A percentile compares a stretch with the other conserved stretches of the same genome.
Evolutionary conservation across 768 basidiomycete genomes (phyloP).

Genomic region (Amanita molliuscula): DNA sequence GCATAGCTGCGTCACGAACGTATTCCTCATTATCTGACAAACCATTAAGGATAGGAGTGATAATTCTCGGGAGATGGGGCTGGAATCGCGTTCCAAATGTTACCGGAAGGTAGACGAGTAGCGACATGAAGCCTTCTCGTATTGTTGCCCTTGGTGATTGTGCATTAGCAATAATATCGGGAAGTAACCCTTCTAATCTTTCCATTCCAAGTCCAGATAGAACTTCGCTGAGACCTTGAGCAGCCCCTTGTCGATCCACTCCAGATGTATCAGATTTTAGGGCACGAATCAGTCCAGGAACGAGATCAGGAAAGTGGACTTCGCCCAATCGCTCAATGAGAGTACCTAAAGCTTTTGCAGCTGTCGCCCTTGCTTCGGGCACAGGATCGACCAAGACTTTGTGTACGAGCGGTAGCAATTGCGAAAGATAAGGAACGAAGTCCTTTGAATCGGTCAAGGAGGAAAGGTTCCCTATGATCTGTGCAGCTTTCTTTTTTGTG

Average conservation of each 20-base stretch:
- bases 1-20: constrained; percentile 95
- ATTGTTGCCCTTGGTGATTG: constrained; percentile 85
- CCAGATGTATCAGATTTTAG: constrained; percentile 90
- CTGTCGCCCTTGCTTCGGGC: constrained; percentile 94
- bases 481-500: constrained; percentile 89
- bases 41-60: constrained; percentile 84
- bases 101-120: constrained; percentile 89
- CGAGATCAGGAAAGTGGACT: constrained; percentile 88
- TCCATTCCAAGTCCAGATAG: constrained; percentile 97
- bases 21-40: constrained; percentile 90
- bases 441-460: constrained; percentile 85
- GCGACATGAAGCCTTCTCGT: constrained; percentile 96
- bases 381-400: constrained; percentile 93
- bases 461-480: constrained; percentile 96
- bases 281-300: constrained; percentile 78
- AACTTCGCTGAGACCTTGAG: constrained; percentile 94
- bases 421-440: constrained; percentile 88
- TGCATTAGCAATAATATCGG: constrained; percentile 88
- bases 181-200: constrained; percentile 84
- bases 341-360: constrained; percentile 92
- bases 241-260: constrained; percentile 95
- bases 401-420: constrained; percentile 85
- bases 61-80: constrained; percentile 91
- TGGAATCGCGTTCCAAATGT: constrained; percentile 96
- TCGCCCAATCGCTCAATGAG: constrained; percentile 97